phyloP scores from a whole-genome alignment of 2,329 filamentous ascomycete species.

The Macrophomina phaseolina region DNA sequence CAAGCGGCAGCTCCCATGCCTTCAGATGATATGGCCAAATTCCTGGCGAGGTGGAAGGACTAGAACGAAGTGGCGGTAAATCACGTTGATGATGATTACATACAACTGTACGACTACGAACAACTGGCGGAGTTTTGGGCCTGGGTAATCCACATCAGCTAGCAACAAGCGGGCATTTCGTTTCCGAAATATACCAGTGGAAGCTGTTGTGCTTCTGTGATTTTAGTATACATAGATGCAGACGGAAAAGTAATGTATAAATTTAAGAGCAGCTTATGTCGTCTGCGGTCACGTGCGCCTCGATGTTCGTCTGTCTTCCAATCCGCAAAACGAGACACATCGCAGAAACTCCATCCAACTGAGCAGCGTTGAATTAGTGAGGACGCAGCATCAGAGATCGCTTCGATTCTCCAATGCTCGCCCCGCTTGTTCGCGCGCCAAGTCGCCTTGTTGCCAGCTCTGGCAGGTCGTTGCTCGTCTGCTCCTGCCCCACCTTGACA shows the following conservation, averaged over 20 bases:
- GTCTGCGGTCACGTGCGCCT: conserved; percentile 6
- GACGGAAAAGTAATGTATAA: neutral
- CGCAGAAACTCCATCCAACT: neutral
- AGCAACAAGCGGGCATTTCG: neutral
- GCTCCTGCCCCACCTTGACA: conserved; percentile 3
- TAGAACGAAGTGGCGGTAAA: conserved; percentile 37
- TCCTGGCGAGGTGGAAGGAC: conserved; percentile 65
- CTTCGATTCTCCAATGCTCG: neutral
- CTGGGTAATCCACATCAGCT: neutral
- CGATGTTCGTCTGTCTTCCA: neutral
- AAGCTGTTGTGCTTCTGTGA: neutral
- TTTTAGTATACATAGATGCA: neutral
- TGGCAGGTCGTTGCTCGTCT: conserved; percentile 4
- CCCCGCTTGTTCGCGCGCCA: neutral
- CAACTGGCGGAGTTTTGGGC: conserved; percentile 4
- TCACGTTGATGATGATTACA: neutral
- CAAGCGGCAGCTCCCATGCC: conserved; percentile 56
- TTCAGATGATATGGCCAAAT: conserved; percentile 62
- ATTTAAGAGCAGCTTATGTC: neutral
- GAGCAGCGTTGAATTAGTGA: neutral
- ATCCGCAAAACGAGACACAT: neutral
- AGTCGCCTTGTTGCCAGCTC: conserved; percentile 8
- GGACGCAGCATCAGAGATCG: neutral
- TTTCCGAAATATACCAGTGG: neutral
- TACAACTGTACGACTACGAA: conserved; percentile 11